These are phyloP conservation scores for Gautieria morchelliformis DNA, from an alignment of 768 basidiomycete genomes.

Conservation along the genomic window DNA sequence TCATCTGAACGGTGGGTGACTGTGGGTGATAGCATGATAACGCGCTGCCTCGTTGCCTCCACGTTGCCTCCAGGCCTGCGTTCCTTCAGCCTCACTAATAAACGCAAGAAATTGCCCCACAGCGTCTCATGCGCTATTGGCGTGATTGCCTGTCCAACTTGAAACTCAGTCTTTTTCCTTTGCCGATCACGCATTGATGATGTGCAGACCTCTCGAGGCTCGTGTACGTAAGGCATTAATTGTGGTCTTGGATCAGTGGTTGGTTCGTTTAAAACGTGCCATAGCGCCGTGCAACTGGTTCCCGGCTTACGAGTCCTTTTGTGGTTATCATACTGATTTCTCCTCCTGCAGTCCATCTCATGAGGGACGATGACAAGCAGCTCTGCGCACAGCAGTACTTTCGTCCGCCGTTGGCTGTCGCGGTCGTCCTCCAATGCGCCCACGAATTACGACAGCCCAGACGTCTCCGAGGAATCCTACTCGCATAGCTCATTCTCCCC, in stretches of 20 bases:
- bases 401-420: conserved; percentile 6
- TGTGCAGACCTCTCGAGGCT: neutral
- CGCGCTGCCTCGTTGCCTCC: neutral
- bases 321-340: neutral
- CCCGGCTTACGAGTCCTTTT: neutral
- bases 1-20: neutral
- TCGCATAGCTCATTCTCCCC: neutral
- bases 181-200: too few relatives aligned
- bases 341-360: neutral
- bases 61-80: neutral
- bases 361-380: conserved; percentile 7
- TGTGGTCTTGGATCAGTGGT: neutral
- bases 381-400: neutral
- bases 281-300: neutral
- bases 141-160: too few relatives aligned
- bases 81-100: too few relatives aligned
- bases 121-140: too few relatives aligned
- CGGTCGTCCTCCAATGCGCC: neutral
- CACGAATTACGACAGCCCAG: neutral
- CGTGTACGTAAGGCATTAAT: neutral
- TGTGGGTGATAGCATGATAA: neutral
- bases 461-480: conserved; percentile 1
- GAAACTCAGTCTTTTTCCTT: too few relatives aligned
- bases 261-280: neutral
- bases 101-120: too few relatives aligned